These are phyloP conservation scores for Cercophora sp. DNA, from an alignment of 495 filamentous ascomycete species.

Conservation along the genomic window DNA sequence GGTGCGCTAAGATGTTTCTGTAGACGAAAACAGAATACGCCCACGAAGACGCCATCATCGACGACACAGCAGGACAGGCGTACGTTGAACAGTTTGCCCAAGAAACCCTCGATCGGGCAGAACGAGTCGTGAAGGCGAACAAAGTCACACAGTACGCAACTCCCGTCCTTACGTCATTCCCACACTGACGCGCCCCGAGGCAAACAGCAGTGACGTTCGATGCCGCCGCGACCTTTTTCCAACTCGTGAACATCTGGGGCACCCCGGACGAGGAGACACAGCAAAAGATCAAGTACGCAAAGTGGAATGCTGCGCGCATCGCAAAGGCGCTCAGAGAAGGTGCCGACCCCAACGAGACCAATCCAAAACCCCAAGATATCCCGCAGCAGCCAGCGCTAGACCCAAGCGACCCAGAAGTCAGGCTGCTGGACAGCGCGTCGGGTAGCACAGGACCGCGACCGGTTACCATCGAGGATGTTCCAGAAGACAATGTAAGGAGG, in stretches of 20 bases:
- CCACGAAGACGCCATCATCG: conserved; percentile 62
- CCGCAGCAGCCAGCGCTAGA: conserved; percentile 46
- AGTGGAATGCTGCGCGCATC: conserved; percentile 92
- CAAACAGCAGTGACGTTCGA: conserved; percentile 92
- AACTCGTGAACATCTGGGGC: conserved; percentile 81
- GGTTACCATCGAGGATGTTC: conserved; percentile 52
- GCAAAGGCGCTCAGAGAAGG: conserved; percentile 85
- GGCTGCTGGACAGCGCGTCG: conserved; percentile 40
- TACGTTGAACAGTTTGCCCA: conserved; percentile 92
- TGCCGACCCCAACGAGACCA: conserved; percentile 87
- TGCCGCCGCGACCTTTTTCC: conserved; percentile 87
- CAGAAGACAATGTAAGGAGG: conserved; percentile 41
- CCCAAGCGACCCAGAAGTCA: conserved; percentile 60
- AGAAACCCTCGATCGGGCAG: conserved; percentile 80
- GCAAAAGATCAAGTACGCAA: conserved; percentile 90
- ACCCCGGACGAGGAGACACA: conserved; percentile 68
- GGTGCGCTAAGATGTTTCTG: neutral
- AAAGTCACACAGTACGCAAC: conserved; percentile 71
- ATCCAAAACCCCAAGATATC: conserved; percentile 59
- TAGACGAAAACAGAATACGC: conserved; percentile 61
- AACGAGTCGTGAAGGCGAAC: conserved; percentile 74
- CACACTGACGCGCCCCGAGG: conserved; percentile 37
- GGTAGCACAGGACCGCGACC: conserved; percentile 43
- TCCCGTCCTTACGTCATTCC: too few relatives aligned
- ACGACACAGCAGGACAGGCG: conserved; percentile 79